Evolutionary conservation across 2,329 filamentous ascomycete genomes (phyloP), one percentile per base, ranked within the genome.

Genomic region (Mycogone perniciosa): DNA sequence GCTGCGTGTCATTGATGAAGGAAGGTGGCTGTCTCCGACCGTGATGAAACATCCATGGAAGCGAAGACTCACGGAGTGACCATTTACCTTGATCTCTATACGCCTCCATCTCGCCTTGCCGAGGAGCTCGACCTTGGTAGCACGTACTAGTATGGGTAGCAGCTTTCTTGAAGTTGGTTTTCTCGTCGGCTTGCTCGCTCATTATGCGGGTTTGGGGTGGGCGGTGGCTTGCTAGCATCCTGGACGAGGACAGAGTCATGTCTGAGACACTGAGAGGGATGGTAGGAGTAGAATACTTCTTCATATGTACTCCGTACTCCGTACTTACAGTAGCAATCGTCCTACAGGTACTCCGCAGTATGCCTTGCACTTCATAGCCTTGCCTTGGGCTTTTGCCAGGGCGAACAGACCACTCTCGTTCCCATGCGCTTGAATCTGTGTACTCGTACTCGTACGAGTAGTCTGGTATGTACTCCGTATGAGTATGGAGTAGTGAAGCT

Each of bases 341-440:
- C 20, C 20, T 20, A 20, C 20, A 20, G 20, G 20, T 20, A 20
- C 20, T 2, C 20, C 2, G 20, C 20, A 20, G 20, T 20, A 20
- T 20, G 20, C 20, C 20, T 20, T 20, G 20, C 20, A 20, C 20
- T 20, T 20, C 20, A 20, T 20, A 20, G 20, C 20, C 20, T 20
- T 20, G 20, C 20, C 20, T 20, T 20, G 20, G 48, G 29, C 44
- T 51, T 54, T 39, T 27, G 54, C 27, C 38, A 46, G 31, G 29
- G 38, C 44, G 50, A 37, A 55, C 53, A 45, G 49, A 45, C 50
- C 48, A 53, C 53, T 50, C 53, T 50, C 48, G 37, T 51, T 53
- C 53, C 46, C 53, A 46, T 35, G 46, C 50, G 40, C 43, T 52
- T 38, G 52, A 52, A 37, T 41, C 34, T 51, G 20, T 40, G 30